A percentile compares a stretch with the other conserved stretches of the same genome.
These are phyloP conservation scores for Exophiala bonariae DNA, from an alignment of 2,329 filamentous ascomycete genomes.

Conservation along the genomic window DNA sequence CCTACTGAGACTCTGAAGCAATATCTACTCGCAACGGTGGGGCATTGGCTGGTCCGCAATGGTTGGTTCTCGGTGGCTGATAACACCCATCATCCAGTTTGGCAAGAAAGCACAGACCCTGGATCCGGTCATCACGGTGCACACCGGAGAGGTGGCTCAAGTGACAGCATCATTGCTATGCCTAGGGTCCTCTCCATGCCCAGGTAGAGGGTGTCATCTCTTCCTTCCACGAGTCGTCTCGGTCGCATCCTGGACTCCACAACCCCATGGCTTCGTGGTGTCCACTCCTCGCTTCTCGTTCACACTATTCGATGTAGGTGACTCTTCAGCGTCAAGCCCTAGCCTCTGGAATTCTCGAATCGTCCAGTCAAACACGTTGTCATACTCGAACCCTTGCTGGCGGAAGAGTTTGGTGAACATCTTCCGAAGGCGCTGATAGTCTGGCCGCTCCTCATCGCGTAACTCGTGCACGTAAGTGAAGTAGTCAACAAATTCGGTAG, in stretches of 20 bases:
- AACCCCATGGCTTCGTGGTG: constrained; percentile 4
- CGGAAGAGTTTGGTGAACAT: constrained; percentile 24
- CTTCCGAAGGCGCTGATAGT: constrained; percentile 24
- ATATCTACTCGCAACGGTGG: background rate
- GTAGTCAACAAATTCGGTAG: constrained; percentile 25
- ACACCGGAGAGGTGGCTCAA: background rate
- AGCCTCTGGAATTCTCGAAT: constrained; percentile 12
- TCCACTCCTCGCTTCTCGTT: constrained; percentile 1
- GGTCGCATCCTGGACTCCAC: constrained; percentile 2
- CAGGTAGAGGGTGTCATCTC: background rate
- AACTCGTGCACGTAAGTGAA: constrained; percentile 21
- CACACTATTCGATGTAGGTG: constrained; percentile 2
- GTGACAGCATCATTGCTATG: no score
- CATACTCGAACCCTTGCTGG: constrained; percentile 22
- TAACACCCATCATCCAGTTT: background rate
- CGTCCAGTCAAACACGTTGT: constrained; percentile 29
- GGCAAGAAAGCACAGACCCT: background rate
- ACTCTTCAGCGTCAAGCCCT: constrained; percentile 1
- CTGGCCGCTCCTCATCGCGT: constrained; percentile 14
- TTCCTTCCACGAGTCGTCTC: background rate
- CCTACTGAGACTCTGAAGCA: background rate
- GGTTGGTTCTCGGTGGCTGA: constrained; percentile 1
- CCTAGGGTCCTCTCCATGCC: no score
- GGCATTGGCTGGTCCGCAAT: background rate
- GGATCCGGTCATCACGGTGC: background rate